Base-by-base conservation (phyloP, 2,329 filamentous ascomycete species). In the Metarhizium brunneum region DNA sequence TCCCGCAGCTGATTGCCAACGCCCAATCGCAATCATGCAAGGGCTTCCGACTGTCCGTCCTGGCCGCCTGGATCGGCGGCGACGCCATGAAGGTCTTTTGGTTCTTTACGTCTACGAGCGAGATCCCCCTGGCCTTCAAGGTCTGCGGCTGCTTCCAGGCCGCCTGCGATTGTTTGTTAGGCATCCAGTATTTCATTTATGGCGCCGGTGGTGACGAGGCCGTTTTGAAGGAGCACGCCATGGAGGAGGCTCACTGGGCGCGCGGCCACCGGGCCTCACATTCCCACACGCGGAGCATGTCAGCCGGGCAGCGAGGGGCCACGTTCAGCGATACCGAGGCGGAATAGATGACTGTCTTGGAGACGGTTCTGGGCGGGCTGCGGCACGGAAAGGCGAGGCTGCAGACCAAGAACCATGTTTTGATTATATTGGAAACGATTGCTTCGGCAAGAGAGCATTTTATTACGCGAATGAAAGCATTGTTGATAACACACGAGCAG, bases 41-140 rank as follows among this genome's bases (percentile, higher is more conserved):
- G 68, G 89, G 89, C 6, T 90, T 95, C 71, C 80, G 89, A 16
- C 66, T 90, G 11, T 90, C 85, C 6, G 85, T 95, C 4, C 74
- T 94, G 56, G 81, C 77, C 32, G 90, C 85, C 68, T 95, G 89
- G 89, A 74, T 95, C 54, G 73, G 86, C 2, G 89, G 89, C 58
- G 89, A 95, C 69, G 77, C 81, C 8, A 90, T 94, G 85, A 95
- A 95, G 78, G 87, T 92, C 79, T 88, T 90, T 65, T 87, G 84
- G 84, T 94, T 92, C 74, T 87, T 92, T 58, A 88, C 85, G 2
- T 81, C 86, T 1, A 81, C 78, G 1, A 82, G 82, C 4, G 76
- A 80, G 64, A 89, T 94, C 36, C 88, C 89, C 0, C 80, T 80
- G 79, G 83, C 87, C 1, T 95, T 94, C 71, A 92, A 92, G 74